phyloP scores from a whole-genome alignment of 768 basidiomycete species.

The Tubosaeta sp. region DNA sequence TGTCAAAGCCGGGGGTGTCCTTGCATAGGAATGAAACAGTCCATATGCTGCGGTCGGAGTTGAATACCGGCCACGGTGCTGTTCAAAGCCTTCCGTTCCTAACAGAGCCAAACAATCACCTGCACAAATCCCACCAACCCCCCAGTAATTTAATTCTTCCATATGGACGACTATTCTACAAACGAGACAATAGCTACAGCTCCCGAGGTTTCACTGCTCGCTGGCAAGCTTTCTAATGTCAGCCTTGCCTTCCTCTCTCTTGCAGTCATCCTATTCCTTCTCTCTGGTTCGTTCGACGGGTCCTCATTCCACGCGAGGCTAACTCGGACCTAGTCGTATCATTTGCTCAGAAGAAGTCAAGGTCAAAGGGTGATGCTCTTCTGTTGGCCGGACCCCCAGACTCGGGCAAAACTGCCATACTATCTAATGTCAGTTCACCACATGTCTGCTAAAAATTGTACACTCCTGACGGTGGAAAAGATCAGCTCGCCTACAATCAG shows the following conservation, averaged over 20 bases:
- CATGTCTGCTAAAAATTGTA: not conserved
- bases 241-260: slow-evolving; percentile 42
- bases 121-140: not conserved
- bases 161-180: slow-evolving; percentile 12
- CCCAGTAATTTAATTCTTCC: not conserved
- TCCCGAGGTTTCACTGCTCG: slow-evolving; percentile 36
- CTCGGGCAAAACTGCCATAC: slow-evolving; percentile 76
- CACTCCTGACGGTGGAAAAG: slow-evolving; percentile 11
- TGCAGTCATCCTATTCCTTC: slow-evolving; percentile 37
- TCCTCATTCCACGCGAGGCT: slow-evolving; percentile 7
- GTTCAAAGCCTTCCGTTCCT: slow-evolving; percentile 2
- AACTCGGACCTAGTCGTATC: slow-evolving; percentile 40
- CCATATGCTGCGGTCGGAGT: too few species aligned
- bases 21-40: too few species aligned
- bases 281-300: slow-evolving; percentile 37
- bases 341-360: slow-evolving; percentile 40
- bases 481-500: slow-evolving; percentile 62
- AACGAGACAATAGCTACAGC: slow-evolving; percentile 7
- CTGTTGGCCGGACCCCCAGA: slow-evolving; percentile 73
- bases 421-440: slow-evolving; percentile 54
- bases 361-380: slow-evolving; percentile 53
- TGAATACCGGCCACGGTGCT: too few species aligned
- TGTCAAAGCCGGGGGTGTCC: too few species aligned
- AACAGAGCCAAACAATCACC: slow-evolving; percentile 22
- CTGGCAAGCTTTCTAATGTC: slow-evolving; percentile 36